Evolutionary conservation across 768 basidiomycete genomes (phyloP).

Genomic region (Mycena capillaripes): DNA sequence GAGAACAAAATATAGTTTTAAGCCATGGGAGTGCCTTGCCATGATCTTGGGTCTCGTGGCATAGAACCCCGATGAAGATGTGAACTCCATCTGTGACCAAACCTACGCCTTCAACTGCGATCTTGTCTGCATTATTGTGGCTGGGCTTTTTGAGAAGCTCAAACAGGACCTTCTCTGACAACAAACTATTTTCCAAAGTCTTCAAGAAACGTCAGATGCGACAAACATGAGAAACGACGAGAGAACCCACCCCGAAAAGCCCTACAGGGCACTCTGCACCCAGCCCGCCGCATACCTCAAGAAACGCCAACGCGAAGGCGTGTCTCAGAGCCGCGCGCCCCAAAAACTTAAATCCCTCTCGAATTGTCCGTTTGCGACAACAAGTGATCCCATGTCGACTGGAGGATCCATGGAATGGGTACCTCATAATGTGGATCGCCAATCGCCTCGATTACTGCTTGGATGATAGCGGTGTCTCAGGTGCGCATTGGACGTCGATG

Average conservation of each 20-base stretch:
- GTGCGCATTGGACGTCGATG: background rate
- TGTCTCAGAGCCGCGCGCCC: background rate
- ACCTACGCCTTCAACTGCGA: background rate
- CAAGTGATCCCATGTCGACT: background rate
- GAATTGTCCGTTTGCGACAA: background rate
- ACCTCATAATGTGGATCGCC: background rate
- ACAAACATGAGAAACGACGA: no score
- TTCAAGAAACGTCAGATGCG: background rate
- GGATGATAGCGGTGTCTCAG: background rate
- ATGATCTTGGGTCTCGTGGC: background rate
- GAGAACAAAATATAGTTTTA: background rate
- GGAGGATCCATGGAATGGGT: background rate
- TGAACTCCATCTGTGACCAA: background rate
- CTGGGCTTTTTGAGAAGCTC: background rate
- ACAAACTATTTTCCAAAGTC: background rate
- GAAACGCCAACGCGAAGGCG: background rate
- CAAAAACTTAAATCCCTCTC: background rate
- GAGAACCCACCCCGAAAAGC: background rate
- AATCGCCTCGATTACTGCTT: background rate
- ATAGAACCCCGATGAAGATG: background rate
- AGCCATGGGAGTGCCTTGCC: background rate
- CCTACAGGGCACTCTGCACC: background rate
- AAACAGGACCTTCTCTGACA: background rate
- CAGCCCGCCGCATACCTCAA: background rate
- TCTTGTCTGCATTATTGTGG: background rate